Base-by-base conservation (phyloP, 331 rosid genomes). In the Malus hybrid region DNA sequence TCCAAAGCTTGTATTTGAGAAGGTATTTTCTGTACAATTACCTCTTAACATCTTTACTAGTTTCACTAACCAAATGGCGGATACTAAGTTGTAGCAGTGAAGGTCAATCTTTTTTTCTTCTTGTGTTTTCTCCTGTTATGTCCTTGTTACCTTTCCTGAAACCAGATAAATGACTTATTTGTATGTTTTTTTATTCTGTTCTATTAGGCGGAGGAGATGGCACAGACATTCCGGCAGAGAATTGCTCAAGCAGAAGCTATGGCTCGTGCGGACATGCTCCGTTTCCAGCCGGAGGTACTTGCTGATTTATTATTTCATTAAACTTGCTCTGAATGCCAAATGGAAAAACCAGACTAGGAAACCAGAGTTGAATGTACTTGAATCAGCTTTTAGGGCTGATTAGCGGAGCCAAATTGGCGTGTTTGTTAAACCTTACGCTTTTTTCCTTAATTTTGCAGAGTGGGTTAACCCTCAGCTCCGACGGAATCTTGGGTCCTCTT, bases 181-280 rank as follows among this genome's bases (percentile, higher is more conserved):
- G 10, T 50, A 14, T 26, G 63, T 75, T 66, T 77, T 77, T 68
- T 78, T 39, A 65, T 81, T 82, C 39, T 88, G 73, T 62, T 77
- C 76, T 62, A 13, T 55, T 77, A 91, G 98, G 98, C 98, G 4
- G 98, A 93, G 82, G 98, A 93, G 90, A 91, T 93, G 96, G 97
- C 97, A 66, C 96, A 90, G 80, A 92, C 91, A 55, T 94, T 94
- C 84, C 84, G 97, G 82, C 96, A 94, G 85, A 94, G 97, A 87
- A 92, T 92, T 26, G 97, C 97, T 66, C 99, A 94, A 82, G 97
- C 99, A 9, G 99, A 92, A 86, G 97, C 97, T 22, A 90, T 94
- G 97, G 99, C 99, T 72, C 96, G 93, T 53, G 97, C 93, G 15
- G 99, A 89, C 77, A 89, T 94, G 94, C 97, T 92, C 74, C 83